phyloP scores from a whole-genome alignment of 345 rosid genomes.

The Citrus trifoliata region DNA sequence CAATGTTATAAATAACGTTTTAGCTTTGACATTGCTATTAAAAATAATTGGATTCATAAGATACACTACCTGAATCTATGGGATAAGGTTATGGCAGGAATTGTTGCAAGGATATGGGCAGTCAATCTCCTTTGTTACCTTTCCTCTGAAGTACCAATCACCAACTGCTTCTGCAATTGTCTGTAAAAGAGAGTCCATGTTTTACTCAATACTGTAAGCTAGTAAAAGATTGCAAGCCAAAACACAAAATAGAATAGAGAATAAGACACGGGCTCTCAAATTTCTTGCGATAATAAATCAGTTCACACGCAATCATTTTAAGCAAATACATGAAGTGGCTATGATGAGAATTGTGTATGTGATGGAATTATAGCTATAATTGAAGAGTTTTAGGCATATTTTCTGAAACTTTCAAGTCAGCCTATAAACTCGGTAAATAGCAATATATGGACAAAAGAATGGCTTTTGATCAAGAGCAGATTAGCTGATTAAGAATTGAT shows the following conservation, averaged over 20 bases:
- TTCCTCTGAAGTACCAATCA: constrained; percentile 83
- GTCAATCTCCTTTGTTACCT: constrained; percentile 51
- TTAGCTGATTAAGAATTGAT: neutral
- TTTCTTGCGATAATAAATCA: neutral
- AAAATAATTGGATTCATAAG: neutral
- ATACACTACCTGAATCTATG: constrained; percentile 28
- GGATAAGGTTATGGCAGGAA: constrained; percentile 71
- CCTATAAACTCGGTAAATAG: neutral
- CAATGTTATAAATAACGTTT: no score
- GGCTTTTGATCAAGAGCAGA: no score
- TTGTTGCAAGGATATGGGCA: constrained; percentile 78
- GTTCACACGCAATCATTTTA: neutral
- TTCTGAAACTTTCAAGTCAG: neutral
- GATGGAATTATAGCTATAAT: neutral
- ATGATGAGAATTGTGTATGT: neutral
- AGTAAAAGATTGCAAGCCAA: neutral
- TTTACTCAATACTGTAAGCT: neutral
- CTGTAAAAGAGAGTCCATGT: constrained; percentile 29
- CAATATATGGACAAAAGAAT: neutral
- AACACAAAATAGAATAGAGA: neutral
- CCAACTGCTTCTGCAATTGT: constrained; percentile 84
- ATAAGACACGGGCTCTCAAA: neutral
- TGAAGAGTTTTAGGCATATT: neutral
- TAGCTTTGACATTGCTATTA: neutral
- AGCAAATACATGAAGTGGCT: neutral